These are phyloP conservation scores for Cicer arietinum DNA, from an alignment of 306 rosid species.

Conservation along the genomic window DNA sequence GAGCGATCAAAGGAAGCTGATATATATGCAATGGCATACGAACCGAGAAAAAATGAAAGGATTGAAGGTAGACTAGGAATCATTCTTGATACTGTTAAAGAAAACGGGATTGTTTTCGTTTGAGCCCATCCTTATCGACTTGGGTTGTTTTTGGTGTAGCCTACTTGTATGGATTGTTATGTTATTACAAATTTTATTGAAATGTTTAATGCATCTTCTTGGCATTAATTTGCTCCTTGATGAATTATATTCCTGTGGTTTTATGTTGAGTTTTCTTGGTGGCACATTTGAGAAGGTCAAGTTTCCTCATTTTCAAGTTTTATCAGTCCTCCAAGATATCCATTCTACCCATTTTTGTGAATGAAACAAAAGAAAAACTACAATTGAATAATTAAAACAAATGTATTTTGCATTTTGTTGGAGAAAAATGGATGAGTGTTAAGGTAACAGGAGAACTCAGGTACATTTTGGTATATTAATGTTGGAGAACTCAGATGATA, in stretches of 20 bases:
- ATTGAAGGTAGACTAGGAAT: slow-evolving; percentile 85
- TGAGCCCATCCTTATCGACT: slow-evolving; percentile 28
- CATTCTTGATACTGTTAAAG: slow-evolving; percentile 77
- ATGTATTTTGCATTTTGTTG: too few species aligned
- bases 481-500: too few species aligned
- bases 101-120: slow-evolving; percentile 69
- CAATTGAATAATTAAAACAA: too few species aligned
- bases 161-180: not conserved
- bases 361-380: too few species aligned
- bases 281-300: not conserved
- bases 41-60: slow-evolving; percentile 80
- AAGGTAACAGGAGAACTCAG: too few species aligned
- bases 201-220: slow-evolving; percentile 8
- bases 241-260: not conserved
- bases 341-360: too few species aligned
- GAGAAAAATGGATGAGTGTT: too few species aligned
- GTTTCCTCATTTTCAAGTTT: too few species aligned
- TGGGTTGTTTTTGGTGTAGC: not conserved
- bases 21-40: slow-evolving; percentile 82
- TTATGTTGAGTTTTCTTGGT: slow-evolving; percentile 3
- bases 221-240: slow-evolving; percentile 2
- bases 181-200: slow-evolving; percentile 18
- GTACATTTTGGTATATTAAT: too few species aligned
- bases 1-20: slow-evolving; percentile 89
- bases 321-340: too few species aligned